These are phyloP conservation scores for Aspergillus fischeri DNA, from an alignment of 2,329 filamentous ascomycete species.

Conservation along the genomic window DNA sequence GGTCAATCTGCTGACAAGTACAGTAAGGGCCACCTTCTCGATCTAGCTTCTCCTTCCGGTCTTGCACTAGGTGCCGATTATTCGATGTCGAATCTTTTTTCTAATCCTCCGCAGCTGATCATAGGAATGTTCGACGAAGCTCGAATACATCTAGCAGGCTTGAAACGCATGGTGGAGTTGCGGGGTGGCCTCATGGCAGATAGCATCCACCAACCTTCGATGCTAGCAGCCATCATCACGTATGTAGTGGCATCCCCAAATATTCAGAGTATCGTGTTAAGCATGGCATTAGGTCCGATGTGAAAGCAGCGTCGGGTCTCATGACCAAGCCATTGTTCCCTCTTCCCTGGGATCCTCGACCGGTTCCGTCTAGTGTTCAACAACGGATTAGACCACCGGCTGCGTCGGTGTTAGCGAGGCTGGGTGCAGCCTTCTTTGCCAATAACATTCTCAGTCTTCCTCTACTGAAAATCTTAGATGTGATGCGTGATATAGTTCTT, in stretches of 20 bases:
- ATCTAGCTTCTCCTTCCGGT: neutral
- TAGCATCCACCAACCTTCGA: conserved; percentile 21
- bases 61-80: neutral
- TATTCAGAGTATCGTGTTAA: conserved; percentile 2
- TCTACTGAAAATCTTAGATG: conserved; percentile 23
- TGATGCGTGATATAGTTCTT: conserved; percentile 30
- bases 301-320: conserved; percentile 32
- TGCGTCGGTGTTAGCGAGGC: conserved; percentile 19
- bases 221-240: conserved; percentile 27
- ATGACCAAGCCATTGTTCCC: conserved; percentile 32
- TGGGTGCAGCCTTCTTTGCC: conserved; percentile 26
- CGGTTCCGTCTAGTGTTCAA: conserved; percentile 24
- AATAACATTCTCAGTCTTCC: conserved; percentile 26
- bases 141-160: conserved; percentile 35
- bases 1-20: conserved; percentile 34
- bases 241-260: conserved; percentile 11
- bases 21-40: conserved; percentile 21
- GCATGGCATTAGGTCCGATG: conserved; percentile 24
- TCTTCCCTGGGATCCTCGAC: conserved; percentile 29
- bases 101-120: conserved; percentile 27
- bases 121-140: conserved; percentile 37
- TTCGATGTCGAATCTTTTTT: neutral
- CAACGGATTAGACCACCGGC: conserved; percentile 26
- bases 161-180: conserved; percentile 36
- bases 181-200: conserved; percentile 29